These are phyloP conservation scores for Aureobasidium sp. DNA, from an alignment of 2,329 filamentous ascomycete species.

Conservation along the genomic window DNA sequence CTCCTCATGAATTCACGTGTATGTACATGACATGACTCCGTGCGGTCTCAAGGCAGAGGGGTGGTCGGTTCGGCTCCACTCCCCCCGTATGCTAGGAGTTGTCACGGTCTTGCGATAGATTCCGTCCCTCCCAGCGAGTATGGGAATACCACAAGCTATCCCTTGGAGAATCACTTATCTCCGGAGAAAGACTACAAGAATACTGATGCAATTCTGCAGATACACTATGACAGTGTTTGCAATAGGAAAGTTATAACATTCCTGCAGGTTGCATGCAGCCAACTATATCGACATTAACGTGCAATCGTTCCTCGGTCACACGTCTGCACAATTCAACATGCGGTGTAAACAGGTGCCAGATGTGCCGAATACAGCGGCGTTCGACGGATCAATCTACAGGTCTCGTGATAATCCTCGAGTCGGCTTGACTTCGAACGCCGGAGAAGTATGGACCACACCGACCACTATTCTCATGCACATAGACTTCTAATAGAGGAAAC, in stretches of 20 bases:
- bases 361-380: neutral
- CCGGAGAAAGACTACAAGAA: too few relatives aligned
- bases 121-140: too few relatives aligned
- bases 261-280: neutral
- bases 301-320: neutral
- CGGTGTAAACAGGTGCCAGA: neutral
- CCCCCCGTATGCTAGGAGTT: too few relatives aligned
- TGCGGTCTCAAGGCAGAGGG: too few relatives aligned
- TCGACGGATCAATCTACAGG: neutral
- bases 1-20: too few relatives aligned
- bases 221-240: neutral
- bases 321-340: neutral
- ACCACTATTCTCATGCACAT: conserved; percentile 1
- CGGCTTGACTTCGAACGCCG: neutral
- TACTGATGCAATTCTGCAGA: too few relatives aligned
- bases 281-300: neutral
- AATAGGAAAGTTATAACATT: too few relatives aligned
- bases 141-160: too few relatives aligned
- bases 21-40: too few relatives aligned
- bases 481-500: conserved; percentile 5
- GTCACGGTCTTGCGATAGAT: too few relatives aligned
- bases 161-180: too few relatives aligned
- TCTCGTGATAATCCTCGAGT: neutral
- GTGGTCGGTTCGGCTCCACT: too few relatives aligned
- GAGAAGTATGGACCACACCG: neutral